Conservation (phyloP, 768 basidiomycete species). For the Rhodocollybia butyracea region DNA sequence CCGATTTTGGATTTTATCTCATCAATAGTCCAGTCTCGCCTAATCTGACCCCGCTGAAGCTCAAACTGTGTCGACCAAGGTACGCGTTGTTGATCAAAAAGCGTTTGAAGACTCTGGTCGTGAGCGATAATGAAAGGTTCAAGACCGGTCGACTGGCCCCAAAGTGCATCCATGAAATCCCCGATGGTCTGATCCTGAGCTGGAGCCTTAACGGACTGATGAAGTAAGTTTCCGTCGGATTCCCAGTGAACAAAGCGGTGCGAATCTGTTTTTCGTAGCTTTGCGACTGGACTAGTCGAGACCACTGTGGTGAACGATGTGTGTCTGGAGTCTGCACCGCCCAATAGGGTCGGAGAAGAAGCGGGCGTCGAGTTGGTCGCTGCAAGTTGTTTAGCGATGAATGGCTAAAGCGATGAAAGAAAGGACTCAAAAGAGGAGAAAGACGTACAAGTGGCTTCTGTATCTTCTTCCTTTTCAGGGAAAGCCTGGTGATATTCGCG, state of each 20-base stretch:
- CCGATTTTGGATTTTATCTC: constrained; percentile 27
- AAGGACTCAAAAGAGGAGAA: not conserved
- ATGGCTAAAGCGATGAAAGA: no score
- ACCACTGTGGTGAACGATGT: not conserved
- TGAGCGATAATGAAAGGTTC: constrained; percentile 30
- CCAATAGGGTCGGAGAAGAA: not conserved
- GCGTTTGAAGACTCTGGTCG: constrained; percentile 25
- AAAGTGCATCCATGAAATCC: not conserved
- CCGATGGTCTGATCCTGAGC: not conserved
- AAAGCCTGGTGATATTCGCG: not conserved
- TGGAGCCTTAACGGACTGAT: not conserved
- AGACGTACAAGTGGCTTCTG: no score
- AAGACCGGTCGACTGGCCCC: not conserved
- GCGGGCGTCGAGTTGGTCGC: not conserved
- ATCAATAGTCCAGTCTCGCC: constrained; percentile 37
- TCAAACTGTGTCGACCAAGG: constrained; percentile 46
- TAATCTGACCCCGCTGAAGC: constrained; percentile 38
- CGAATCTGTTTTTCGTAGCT: not conserved
- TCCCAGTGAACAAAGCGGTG: not conserved
- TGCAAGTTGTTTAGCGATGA: not conserved
- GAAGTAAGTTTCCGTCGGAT: not conserved
- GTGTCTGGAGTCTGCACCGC: not conserved
- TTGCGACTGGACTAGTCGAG: not conserved
- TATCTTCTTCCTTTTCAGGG: not conserved
- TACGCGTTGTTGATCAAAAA: constrained; percentile 32